Base-by-base conservation (phyloP, 2,329 filamentous ascomycete species). In the Cladophialophora exuberans region DNA sequence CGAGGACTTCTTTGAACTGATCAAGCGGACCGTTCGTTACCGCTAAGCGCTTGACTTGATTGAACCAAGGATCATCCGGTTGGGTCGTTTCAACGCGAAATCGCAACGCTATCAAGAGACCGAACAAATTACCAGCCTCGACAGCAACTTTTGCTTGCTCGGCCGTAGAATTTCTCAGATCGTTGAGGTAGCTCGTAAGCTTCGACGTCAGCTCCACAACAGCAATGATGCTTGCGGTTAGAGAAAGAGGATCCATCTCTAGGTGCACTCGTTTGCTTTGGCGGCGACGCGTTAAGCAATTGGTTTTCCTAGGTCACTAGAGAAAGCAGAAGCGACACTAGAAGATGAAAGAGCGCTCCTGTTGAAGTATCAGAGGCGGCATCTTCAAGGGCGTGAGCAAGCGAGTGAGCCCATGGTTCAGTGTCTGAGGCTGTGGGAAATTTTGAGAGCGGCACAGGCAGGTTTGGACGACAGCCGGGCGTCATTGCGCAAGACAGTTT, bases 1-100 rank as follows among this genome's bases (percentile, higher is more conserved):
- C 62, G 10, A 70, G 59, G 18, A 55, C 56, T 18, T 59, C 36
- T 47, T 65, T 64, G 54, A 62, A 69, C 57, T 68, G 67, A 35
- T 67, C 61, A 6, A 69, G 48, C 9, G 65, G 67, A 6, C 67
- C 65, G 44, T 67, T 57, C 30, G 36, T 39, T 41, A 36, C 17
- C 2, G 18, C 52, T 5, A 59, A 50, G 4, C 42, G 18, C 39
- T 26, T 41, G 13, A 67, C 48, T 7, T 60, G 54, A 10, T 52
- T 61, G 31, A 62, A 63, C 68, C 66, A 69, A 42, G 62, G 59
- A 30, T 56, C 46, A 5, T 47, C 47, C 11, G 57, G 44, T 22
- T 39, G 41, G 48, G 41, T 57, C 39, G 54, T 50, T 44, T 68
- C 60, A 18, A 66, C 36, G 17, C 38, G 58, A 52, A 53, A 61